These are phyloP conservation scores for Erodium texanum DNA, from an alignment of 441 rosid genomes.

Conservation along the genomic window DNA sequence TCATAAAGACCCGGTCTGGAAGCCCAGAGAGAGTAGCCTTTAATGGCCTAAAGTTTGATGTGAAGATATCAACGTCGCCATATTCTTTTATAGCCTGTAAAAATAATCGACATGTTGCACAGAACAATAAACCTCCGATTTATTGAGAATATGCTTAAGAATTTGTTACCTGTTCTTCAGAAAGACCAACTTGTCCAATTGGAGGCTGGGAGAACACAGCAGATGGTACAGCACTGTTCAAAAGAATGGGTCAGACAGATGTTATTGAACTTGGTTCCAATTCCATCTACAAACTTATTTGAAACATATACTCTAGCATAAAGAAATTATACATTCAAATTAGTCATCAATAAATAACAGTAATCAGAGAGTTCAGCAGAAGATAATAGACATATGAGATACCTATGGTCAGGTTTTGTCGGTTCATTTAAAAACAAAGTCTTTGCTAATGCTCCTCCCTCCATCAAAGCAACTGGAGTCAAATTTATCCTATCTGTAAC, in stretches of 20 bases:
- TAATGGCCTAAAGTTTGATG: slow-evolving; percentile 77
- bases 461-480: slow-evolving; percentile 98
- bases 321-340: no score
- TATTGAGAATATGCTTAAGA: neutral
- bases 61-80: slow-evolving; percentile 67
- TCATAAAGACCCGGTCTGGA: slow-evolving; percentile 75
- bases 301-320: neutral
- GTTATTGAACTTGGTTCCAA: slow-evolving; percentile 11
- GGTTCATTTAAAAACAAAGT: slow-evolving; percentile 65
- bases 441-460: slow-evolving; percentile 90
- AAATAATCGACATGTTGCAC: slow-evolving; percentile 13
- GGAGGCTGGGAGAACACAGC: slow-evolving; percentile 93
- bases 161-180: slow-evolving; percentile 68
- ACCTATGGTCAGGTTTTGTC: slow-evolving; percentile 84
- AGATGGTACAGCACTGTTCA: slow-evolving; percentile 64
- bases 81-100: slow-evolving; percentile 63
- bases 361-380: neutral
- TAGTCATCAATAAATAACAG: neutral
- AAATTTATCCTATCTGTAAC: slow-evolving; percentile 82
- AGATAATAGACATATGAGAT: slow-evolving; percentile 7
- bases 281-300: neutral
- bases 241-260: slow-evolving; percentile 11
- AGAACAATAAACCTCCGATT: slow-evolving; percentile 14
- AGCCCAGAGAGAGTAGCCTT: slow-evolving; percentile 88
- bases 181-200: slow-evolving; percentile 80